Base-by-base conservation (phyloP, 495 filamentous ascomycete species). In the Penicillium verhagenii region DNA sequence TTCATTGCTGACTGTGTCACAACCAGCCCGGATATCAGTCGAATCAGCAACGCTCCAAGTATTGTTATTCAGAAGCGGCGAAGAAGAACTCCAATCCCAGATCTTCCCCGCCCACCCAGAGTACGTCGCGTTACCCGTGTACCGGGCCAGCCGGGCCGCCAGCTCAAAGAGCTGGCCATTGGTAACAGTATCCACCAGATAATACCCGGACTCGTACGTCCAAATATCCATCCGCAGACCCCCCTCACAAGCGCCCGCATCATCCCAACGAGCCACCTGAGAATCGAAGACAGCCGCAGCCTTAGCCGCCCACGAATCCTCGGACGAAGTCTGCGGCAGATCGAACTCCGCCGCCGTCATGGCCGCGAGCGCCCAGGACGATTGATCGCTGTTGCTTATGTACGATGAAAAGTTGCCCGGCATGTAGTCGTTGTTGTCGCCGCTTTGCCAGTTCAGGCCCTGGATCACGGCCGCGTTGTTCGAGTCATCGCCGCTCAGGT, bases 221-320 rank as follows among this genome's bases (percentile, higher is more conserved):
- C 57, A 74, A 46, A 80, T 77, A 54, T 80, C 73, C 79, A 77
- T 81, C 52, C 75, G 69, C 50, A 82, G 60, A 9, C 79, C 79
- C 9, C 79, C 79, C 20, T 58, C 57, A 53, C 79, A 82, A 0
- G 14, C 56, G 65, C 4, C 53, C 5, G 23, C 19, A 0, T 63
- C 67, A 53, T 84, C 78, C 77, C 83, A 88, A 20, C 86, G 79
- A 16, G 14, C 38, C 21, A 75, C 72, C 62, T 87, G 85, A 0
- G 76, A 77, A 67, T 90, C 86, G 71, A 89, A 91, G 49, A 86
- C 87, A 25, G 82, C 85, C 69, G 90, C 84, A 37, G 88, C 86
- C 6, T 91, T 72, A 2, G 83, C 81, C 6, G 89, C 72, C 86
- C 88, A 92, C 47, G 73, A 71, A 3, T 64, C 63, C 74, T 74